phyloP scores from a whole-genome alignment of 805 yeast genomes.

The Metschnikowia borealis region DNA sequence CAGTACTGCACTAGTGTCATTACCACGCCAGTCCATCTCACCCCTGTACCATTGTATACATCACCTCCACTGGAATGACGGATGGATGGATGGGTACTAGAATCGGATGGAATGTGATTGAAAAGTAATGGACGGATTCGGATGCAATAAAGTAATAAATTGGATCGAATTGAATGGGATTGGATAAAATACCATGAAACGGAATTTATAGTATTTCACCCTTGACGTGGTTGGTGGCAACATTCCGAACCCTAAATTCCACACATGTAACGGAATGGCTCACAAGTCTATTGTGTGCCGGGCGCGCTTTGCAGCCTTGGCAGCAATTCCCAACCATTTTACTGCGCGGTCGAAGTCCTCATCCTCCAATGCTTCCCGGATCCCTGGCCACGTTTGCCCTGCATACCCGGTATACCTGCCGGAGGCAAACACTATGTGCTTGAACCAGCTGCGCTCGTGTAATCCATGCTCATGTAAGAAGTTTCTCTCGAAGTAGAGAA shows the following conservation, averaged over 20 bases:
- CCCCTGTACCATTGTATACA: too few species aligned
- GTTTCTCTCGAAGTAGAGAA: slow-evolving; percentile 49
- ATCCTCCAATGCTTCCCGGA: slow-evolving; percentile 51
- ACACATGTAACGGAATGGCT: background rate
- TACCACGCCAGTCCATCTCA: too few species aligned
- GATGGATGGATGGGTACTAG: too few species aligned
- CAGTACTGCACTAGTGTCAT: too few species aligned
- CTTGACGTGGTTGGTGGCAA: too few species aligned
- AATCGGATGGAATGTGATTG: too few species aligned
- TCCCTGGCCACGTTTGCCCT: slow-evolving; percentile 56
- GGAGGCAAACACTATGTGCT: slow-evolving; percentile 61
- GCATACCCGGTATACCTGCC: slow-evolving; percentile 47
- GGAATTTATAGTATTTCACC: too few species aligned
- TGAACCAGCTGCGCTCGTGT: slow-evolving; percentile 53
- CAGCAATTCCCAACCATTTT: slow-evolving; percentile 43
- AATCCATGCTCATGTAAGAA: slow-evolving; percentile 49
- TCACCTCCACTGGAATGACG: too few species aligned
- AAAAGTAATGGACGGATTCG: too few species aligned
- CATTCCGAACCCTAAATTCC: background rate
- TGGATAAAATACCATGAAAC: too few species aligned
- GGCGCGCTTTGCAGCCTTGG: slow-evolving; percentile 33
- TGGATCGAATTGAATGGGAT: too few species aligned
- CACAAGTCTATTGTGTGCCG: slow-evolving; percentile 1
- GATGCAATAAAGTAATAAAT: too few species aligned
- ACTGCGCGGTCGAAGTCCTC: slow-evolving; percentile 42